Conservation (phyloP, 352 stramenopile genomes). For the Peronosclerospora sorghi region DNA sequence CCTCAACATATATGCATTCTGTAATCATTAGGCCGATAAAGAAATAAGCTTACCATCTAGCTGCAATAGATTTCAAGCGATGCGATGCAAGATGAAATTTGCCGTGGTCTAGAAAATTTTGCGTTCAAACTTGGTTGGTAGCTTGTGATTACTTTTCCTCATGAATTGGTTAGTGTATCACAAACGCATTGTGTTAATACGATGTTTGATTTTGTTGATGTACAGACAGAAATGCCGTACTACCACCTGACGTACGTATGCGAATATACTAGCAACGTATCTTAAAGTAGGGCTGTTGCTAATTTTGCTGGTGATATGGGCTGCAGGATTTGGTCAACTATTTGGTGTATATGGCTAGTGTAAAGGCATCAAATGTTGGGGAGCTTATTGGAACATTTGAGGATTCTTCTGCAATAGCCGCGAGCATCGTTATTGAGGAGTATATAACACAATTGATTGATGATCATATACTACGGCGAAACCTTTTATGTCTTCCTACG, state of each 20-base stretch:
- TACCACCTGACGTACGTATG: constrained; percentile 44
- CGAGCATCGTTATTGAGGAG: constrained; percentile 68
- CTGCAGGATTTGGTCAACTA: constrained; percentile 60
- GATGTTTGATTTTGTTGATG: constrained; percentile 1
- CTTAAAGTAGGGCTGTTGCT: neutral
- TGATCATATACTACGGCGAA: constrained; percentile 15
- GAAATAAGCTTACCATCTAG: constrained; percentile 2
- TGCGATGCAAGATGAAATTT: constrained; percentile 19
- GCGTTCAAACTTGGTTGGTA: constrained; percentile 30
- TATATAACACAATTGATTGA: constrained; percentile 55
- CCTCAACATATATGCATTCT: neutral
- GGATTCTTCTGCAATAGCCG: constrained; percentile 52
- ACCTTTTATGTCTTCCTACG: constrained; percentile 13
- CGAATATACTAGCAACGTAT: neutral
- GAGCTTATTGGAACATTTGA: constrained; percentile 78
- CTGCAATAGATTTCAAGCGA: constrained; percentile 11
- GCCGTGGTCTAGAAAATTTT: constrained; percentile 35
- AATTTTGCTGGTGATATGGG: constrained; percentile 2
- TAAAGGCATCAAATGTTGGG: constrained; percentile 43
- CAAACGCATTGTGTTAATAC: neutral
- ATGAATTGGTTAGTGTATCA: neutral
- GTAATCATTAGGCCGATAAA: neutral
- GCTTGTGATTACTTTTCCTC: neutral
- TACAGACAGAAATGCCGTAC: constrained; percentile 28
- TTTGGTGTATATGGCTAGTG: constrained; percentile 47